Evolutionary conservation across 257 asterid genomes (phyloP).

Genomic region (Vinca minor): DNA sequence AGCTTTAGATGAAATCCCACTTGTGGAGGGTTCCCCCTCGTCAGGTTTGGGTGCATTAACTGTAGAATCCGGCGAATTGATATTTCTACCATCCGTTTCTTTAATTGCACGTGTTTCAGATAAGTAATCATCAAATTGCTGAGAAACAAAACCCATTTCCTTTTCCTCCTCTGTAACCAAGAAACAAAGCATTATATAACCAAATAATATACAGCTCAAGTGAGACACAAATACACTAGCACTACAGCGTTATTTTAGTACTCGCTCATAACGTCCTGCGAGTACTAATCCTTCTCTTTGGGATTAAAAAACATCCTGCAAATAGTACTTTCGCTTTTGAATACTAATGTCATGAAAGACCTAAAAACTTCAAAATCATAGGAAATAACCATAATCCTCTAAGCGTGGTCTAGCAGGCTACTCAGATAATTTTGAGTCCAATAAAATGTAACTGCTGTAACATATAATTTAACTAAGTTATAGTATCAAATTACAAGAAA

Average conservation of each 20-base stretch:
- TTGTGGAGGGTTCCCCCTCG: conserved; percentile 12
- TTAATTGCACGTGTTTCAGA: conserved; percentile 18
- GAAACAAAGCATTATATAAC: conserved; percentile 17
- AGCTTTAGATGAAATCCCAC: conserved; percentile 14
- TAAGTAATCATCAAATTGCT: conserved; percentile 29
- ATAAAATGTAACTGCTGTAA: no score
- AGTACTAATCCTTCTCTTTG: no score
- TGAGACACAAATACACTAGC: background rate
- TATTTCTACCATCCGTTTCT: conserved; percentile 14
- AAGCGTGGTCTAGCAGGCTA: background rate
- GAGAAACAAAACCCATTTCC: conserved; percentile 29
- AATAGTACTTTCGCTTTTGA: no score
- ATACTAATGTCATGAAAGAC: no score
- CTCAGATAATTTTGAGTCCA: no score
- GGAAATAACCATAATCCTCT: no score
- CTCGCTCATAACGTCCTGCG: background rate
- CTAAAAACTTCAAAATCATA: no score
- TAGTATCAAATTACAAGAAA: no score
- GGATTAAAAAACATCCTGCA: no score
- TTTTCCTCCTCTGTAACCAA: conserved; percentile 49
- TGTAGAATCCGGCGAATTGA: conserved; percentile 13
- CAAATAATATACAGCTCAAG: background rate
- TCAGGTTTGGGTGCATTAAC: conserved; percentile 8
- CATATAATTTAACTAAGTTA: no score
- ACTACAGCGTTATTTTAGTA: background rate